Conservation (phyloP, 176 grass and related monocot genomes). For the Urochloa ruziziensis region DNA sequence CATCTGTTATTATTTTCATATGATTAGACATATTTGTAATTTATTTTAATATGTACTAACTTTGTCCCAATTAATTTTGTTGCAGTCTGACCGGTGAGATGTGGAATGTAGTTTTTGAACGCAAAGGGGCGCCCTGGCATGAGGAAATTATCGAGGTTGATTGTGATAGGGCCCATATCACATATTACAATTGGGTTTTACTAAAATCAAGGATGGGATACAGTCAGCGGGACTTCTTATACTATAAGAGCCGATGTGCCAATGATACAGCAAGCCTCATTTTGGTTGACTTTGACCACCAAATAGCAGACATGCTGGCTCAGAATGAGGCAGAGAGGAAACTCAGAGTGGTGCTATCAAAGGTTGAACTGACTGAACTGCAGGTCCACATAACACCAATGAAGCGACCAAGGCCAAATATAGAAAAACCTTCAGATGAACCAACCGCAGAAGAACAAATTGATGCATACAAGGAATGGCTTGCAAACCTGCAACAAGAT, state of each 20-base stretch:
- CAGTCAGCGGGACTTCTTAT: neutral
- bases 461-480: neutral
- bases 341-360: neutral
- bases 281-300: neutral
- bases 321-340: neutral
- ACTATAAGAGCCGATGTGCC: neutral
- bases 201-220: neutral
- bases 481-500: neutral
- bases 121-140: no score
- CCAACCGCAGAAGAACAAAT: neutral
- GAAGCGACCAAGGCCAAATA: neutral
- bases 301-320: neutral
- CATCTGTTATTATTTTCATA: no score
- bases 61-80: neutral
- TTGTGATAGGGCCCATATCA: neutral
- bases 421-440: neutral
- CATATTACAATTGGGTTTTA: neutral
- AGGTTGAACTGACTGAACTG: neutral
- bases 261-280: neutral
- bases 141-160: neutral
- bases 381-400: neutral
- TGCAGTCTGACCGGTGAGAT: neutral
- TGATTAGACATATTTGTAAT: no score
- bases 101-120: neutral
- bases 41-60: no score